Conservation (phyloP, 164 flowering plant genomes). For the Umbellularia californica region DNA sequence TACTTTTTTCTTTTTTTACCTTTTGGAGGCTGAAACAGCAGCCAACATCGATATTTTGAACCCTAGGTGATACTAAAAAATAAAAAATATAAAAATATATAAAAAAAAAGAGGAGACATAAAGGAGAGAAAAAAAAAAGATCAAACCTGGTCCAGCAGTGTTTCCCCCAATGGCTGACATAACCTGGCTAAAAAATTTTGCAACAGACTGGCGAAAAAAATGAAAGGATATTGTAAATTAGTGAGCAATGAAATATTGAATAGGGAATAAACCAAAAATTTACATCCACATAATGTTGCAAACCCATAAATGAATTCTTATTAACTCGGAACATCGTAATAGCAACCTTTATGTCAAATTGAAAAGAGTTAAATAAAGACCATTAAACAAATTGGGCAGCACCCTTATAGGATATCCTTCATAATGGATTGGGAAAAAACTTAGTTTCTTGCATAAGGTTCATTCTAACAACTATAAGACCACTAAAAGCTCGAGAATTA, state of each 20-base stretch:
- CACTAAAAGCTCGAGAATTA: neutral
- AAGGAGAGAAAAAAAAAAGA: neutral
- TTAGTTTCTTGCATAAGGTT: neutral
- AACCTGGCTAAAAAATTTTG: constrained; percentile 92
- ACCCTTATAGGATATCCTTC: neutral
- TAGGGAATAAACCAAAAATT: neutral
- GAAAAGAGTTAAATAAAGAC: neutral
- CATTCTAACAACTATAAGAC: neutral
- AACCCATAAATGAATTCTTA: neutral
- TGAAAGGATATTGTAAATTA: neutral
- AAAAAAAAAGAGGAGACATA: no score
- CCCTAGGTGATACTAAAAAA: no score
- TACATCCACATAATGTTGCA: neutral
- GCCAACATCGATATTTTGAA: no score
- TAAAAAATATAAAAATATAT: no score
- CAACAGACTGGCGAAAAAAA: constrained; percentile 64
- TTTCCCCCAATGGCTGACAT: constrained; percentile 97
- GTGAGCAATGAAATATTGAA: neutral
- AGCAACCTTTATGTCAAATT: neutral
- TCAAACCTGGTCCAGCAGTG: constrained; percentile 91
- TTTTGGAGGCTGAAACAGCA: no score
- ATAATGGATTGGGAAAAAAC: neutral
- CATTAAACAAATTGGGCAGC: neutral
- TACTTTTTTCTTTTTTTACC: no score
- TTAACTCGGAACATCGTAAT: neutral